Conservation (phyloP, 2,329 filamentous ascomycete species). For the Apiospora saccharicola region DNA sequence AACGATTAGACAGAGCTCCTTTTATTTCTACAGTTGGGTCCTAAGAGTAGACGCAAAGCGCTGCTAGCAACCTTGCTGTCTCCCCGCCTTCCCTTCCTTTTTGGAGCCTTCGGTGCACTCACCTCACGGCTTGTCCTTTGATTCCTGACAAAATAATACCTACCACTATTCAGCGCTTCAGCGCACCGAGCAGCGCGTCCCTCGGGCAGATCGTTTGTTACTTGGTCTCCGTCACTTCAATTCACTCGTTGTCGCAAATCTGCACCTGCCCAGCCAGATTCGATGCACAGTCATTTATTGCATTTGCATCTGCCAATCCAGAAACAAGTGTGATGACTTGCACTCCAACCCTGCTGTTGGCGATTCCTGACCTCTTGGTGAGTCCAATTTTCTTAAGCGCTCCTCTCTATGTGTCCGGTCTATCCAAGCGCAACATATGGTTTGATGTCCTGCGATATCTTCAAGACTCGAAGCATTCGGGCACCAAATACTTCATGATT, state of each 20-base stretch:
- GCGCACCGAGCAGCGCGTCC: background rate
- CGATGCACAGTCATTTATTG: conserved; percentile 7
- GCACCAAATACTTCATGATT: background rate
- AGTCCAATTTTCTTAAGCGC: background rate
- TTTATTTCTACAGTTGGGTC: background rate
- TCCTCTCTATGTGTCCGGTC: background rate
- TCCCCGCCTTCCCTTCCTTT: conserved; percentile 12
- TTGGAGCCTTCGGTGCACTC: background rate
- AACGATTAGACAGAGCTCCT: background rate
- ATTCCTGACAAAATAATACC: background rate
- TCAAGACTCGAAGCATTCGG: background rate
- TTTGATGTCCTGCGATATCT: background rate
- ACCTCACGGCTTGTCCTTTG: conserved; percentile 13
- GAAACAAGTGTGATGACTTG: conserved; percentile 6
- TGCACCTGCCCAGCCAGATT: background rate
- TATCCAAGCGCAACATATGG: background rate
- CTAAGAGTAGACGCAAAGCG: conserved; percentile 4
- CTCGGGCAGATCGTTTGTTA: background rate
- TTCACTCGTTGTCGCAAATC: background rate
- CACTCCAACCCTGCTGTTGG: background rate
- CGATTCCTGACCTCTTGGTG: background rate
- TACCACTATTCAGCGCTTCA: background rate
- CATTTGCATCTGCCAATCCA: background rate
- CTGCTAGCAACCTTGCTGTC: conserved; percentile 14
- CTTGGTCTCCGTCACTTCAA: background rate